These are phyloP conservation scores for Coemansia sp. DNA, from an alignment of 192 early-diverging fungal genomes.

Conservation along the genomic window DNA sequence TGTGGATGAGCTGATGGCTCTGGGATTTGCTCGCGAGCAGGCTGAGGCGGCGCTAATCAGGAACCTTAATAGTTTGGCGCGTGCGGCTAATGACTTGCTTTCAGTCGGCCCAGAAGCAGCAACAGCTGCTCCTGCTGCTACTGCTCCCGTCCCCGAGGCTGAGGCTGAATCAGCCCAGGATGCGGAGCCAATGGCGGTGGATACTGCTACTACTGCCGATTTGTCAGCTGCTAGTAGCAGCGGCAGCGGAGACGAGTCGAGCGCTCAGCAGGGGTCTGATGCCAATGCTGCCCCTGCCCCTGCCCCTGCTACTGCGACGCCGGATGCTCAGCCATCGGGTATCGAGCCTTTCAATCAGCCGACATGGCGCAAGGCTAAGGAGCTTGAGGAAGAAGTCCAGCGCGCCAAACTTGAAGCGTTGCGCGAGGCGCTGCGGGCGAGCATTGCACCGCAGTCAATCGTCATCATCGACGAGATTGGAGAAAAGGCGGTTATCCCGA, in stretches of 20 bases:
- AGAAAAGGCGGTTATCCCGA: slow-evolving; percentile 39
- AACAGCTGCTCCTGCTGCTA: background rate
- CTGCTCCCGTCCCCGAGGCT: background rate
- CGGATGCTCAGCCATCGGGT: slow-evolving; percentile 10
- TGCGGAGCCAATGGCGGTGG: slow-evolving; percentile 43
- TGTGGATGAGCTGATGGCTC: slow-evolving; percentile 76
- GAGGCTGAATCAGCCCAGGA: slow-evolving; percentile 21
- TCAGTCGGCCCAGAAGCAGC: slow-evolving; percentile 17
- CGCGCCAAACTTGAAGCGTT: slow-evolving; percentile 31
- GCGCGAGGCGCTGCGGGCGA: slow-evolving; percentile 62
- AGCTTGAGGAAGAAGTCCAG: slow-evolving; percentile 28
- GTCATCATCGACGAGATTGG: slow-evolving; percentile 44
- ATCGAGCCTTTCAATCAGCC: slow-evolving; percentile 35
- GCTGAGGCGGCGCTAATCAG: slow-evolving; percentile 81
- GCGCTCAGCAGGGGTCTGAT: slow-evolving; percentile 18
- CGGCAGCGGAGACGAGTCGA: slow-evolving; percentile 21
- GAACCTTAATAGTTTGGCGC: slow-evolving; percentile 72
- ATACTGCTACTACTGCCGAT: slow-evolving; percentile 15
- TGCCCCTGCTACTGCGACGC: slow-evolving; percentile 60
- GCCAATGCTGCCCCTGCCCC: slow-evolving; percentile 64
- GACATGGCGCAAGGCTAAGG: slow-evolving; percentile 47
- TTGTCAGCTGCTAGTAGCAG: slow-evolving; percentile 20
- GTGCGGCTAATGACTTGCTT: slow-evolving; percentile 87
- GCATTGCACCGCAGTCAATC: slow-evolving; percentile 50
- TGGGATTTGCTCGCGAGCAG: slow-evolving; percentile 84